Evolutionary conservation across 176 grass and related monocot genomes (phyloP).

Genomic region (Areca catechu): DNA sequence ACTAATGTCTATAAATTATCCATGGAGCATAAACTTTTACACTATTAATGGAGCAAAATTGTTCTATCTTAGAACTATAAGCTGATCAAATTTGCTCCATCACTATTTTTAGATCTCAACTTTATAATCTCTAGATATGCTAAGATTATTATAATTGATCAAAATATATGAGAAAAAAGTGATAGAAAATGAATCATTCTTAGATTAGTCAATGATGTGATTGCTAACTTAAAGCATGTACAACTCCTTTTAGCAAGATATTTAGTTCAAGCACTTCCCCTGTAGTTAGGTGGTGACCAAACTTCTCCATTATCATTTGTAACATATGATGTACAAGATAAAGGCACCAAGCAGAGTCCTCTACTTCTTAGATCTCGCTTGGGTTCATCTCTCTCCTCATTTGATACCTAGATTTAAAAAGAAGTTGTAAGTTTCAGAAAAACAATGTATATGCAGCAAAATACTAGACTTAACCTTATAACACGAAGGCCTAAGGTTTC

Average conservation of each 20-base stretch:
- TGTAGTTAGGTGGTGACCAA: slow-evolving; percentile 55
- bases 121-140: too few species aligned
- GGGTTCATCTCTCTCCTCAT: slow-evolving; percentile 22
- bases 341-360: slow-evolving; percentile 80
- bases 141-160: too few species aligned
- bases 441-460: neutral
- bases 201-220: too few species aligned
- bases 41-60: too few species aligned
- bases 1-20: too few species aligned
- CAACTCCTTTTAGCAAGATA: neutral
- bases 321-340: slow-evolving; percentile 84
- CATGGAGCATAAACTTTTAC: too few species aligned
- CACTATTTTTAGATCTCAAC: too few species aligned
- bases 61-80: too few species aligned
- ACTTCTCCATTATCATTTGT: slow-evolving; percentile 62
- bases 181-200: too few species aligned
- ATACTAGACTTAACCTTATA: neutral
- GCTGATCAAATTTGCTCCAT: too few species aligned
- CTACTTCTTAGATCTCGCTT: slow-evolving; percentile 74
- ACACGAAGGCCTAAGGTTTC: too few species aligned
- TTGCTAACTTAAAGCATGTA: neutral
- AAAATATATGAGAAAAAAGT: too few species aligned
- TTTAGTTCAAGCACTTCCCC: slow-evolving; percentile 23
- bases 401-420: slow-evolving; percentile 16
- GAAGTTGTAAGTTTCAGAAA: neutral